These are phyloP conservation scores for Melastoma malabathricum DNA, from an alignment of 345 rosid species.

Conservation along the genomic window DNA sequence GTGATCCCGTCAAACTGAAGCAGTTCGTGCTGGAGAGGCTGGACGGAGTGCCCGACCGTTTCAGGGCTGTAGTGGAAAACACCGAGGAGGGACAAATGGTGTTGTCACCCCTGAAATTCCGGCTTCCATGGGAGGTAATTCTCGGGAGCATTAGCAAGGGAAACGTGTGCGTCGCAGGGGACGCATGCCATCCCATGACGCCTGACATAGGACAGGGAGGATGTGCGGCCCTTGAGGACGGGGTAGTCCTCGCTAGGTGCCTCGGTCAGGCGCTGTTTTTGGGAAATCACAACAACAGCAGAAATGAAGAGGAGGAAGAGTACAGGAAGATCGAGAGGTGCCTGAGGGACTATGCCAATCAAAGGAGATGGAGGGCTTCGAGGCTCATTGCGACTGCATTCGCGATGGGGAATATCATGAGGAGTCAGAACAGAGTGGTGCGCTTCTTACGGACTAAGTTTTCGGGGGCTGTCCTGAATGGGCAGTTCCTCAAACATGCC, in stretches of 20 bases:
- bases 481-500: constrained; percentile 5
- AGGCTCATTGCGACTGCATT: constrained; percentile 22
- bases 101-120: constrained; percentile 17
- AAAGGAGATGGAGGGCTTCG: constrained; percentile 43
- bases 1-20: constrained; percentile 24
- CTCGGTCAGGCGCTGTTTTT: constrained; percentile 27
- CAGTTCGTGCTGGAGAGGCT: constrained; percentile 29
- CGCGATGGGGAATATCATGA: constrained; percentile 21
- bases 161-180: constrained; percentile 53
- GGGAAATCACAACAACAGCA: constrained; percentile 3
- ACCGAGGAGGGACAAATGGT: constrained; percentile 23
- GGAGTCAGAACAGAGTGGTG: constrained; percentile 10
- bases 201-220: constrained; percentile 67
- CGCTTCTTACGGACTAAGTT: constrained; percentile 18
- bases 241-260: constrained; percentile 52
- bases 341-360: constrained; percentile 17
- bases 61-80: constrained; percentile 22
- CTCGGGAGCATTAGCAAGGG: constrained; percentile 45
- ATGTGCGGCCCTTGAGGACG: constrained; percentile 56
- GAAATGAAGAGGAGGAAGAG: constrained; percentile 7
- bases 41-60: constrained; percentile 18
- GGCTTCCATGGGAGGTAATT: constrained; percentile 47
- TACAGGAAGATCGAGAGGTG: constrained; percentile 23
- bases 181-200: constrained; percentile 69
- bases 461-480: constrained; percentile 3